Evolutionary conservation across 345 rosid species (phyloP), one percentile per base, ranked within the genome.

Genomic region (Cardamine resedifolia): DNA sequence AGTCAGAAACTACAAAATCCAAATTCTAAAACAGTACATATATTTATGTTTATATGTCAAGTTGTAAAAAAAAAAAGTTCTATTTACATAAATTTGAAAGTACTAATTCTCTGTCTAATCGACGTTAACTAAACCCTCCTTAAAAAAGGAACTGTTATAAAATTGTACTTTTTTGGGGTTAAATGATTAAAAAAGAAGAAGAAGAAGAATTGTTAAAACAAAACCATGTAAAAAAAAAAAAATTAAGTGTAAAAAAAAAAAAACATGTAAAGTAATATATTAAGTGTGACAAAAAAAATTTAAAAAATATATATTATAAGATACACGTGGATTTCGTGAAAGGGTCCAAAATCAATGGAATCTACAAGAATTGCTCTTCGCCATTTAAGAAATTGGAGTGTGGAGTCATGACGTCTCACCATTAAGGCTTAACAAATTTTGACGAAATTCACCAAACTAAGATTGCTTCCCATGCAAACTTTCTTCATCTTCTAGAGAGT

Each of bases 391-490:
- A 66, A 66, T 48, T 9, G 27, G 78, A 66, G 61, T 21, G 72
- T 48, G 61, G 44, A 66, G 71, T 63, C 71, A 56, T 70, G 79
- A 76, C 79, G 56, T 70, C 66, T 76, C 70, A 76, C 79, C 79
- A 70, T 76, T 57, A 49, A 53, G 67, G 38, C 76, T 39, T 70
- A 64, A 76, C 66, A 76, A 70, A 70, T 57, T 77, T 49, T 70
- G 80, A 77, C 80, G 72, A 76, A 76, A 77, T 38, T 58, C 80
- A 76, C 80, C 80, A 76, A 77, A 70, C 72, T 77, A 33, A 30
- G 39, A 70, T 77, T 77, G 80, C 80, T 77, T 77, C 80, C 60
- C 80, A 77, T 64, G 76, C 76, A 77, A 77, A 64, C 71, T 64
- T 77, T 77, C 71, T 64, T 48, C 59, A 19, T 55, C 79, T 68